A percentile compares a stretch with the other conserved stretches of the same genome.
Evolutionary conservation across 371 early-diverging fungal genomes (phyloP).

Genomic region (Mortierella sp.): DNA sequence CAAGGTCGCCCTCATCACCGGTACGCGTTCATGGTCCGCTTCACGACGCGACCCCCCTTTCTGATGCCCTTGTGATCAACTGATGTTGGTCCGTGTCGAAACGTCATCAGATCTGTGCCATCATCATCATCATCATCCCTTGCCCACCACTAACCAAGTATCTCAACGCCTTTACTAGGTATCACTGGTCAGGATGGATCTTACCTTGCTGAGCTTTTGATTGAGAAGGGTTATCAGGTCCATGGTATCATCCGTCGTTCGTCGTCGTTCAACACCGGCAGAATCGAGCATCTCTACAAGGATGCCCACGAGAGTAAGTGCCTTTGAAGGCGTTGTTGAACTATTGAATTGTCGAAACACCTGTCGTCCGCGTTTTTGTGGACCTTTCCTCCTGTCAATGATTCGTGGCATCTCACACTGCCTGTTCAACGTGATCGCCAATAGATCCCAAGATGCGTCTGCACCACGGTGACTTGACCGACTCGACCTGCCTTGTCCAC

Average conservation of each 20-base stretch:
- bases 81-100: neutral
- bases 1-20: constrained; percentile 76
- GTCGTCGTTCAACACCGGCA: constrained; percentile 86
- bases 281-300: constrained; percentile 85
- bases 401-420: no score
- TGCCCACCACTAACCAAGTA: neutral
- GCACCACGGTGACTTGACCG: constrained; percentile 90
- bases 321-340: no score
- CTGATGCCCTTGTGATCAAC: neutral
- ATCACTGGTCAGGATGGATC: constrained; percentile 90
- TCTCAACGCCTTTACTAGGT: constrained; percentile 55
- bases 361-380: no score
- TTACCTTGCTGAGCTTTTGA: constrained; percentile 81
- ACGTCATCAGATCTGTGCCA: neutral
- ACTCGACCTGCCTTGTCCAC: constrained; percentile 84
- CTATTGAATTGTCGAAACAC: no score
- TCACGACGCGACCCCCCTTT: neutral
- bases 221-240: constrained; percentile 83
- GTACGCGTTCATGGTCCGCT: constrained; percentile 41
- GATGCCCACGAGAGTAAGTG: constrained; percentile 78
- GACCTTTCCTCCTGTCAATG: neutral
- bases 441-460: constrained; percentile 80
- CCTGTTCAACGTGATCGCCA: no score
- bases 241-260: constrained; percentile 89
- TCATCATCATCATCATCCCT: constrained; percentile 3